Conservation (phyloP, 225 moss, liverwort and hornwort genomes). For the Climacium dendroides region DNA sequence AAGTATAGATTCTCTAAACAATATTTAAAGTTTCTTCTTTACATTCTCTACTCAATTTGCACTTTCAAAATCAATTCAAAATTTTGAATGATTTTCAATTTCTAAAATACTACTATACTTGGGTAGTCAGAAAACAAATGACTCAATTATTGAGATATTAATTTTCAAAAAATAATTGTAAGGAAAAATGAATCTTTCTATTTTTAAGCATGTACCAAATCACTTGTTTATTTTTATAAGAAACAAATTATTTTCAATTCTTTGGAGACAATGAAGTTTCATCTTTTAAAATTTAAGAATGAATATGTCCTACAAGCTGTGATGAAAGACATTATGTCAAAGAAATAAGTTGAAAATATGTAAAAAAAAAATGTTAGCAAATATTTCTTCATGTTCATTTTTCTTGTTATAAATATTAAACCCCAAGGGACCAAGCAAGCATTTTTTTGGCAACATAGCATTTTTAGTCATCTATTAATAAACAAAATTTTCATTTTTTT, state of each 20-base stretch:
- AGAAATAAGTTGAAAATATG: too few relatives aligned
- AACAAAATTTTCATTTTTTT: too few relatives aligned
- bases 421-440: too few relatives aligned
- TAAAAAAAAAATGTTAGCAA: too few relatives aligned
- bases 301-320: background rate
- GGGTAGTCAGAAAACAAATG: rapidly evolving
- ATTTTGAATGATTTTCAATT: background rate
- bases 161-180: background rate
- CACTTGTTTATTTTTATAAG: too few relatives aligned
- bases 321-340: background rate
- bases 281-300: background rate
- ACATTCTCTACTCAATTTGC: background rate
- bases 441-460: background rate
- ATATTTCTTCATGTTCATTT: too few relatives aligned
- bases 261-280: background rate
- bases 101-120: rapidly evolving
- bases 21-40: background rate
- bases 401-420: too few relatives aligned
- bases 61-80: background rate
- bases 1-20: background rate
- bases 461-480: too few relatives aligned
- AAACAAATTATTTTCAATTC: background rate
- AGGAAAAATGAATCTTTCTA: background rate
- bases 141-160: background rate
- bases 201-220: background rate